Percentiles rank a stretch among this genome's conserved stretches.
phyloP scores from a whole-genome alignment of 2,329 filamentous ascomycete species.

The Thielaviopsis punctulata region DNA sequence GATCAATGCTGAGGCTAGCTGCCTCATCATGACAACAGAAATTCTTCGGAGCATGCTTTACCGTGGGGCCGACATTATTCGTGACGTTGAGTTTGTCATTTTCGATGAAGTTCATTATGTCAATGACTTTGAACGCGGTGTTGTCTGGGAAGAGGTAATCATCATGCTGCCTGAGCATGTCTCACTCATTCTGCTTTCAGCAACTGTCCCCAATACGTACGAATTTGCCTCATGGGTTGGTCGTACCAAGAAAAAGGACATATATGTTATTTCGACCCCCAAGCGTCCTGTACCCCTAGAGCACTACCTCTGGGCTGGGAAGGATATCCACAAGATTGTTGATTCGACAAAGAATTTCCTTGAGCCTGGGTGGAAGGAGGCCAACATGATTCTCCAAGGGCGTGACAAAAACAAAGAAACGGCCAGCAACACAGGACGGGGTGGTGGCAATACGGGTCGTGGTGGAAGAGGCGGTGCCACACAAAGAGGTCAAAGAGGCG shows the following conservation, averaged over 20 bases:
- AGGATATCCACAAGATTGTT: conserved; percentile 86
- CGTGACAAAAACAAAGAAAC: conserved; percentile 45
- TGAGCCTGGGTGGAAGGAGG: conserved; percentile 88
- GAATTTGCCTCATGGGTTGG: conserved; percentile 99
- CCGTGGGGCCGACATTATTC: conserved; percentile 81
- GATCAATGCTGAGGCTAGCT: conserved; percentile 93
- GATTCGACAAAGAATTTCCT: conserved; percentile 82
- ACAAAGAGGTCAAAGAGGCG: conserved; percentile 20
- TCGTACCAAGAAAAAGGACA: conserved; percentile 93
- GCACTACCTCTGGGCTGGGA: conserved; percentile 90
- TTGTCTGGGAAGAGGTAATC: conserved; percentile 99
- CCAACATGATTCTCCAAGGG: conserved; percentile 64
- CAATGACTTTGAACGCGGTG: conserved; percentile 85
- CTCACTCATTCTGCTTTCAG: conserved; percentile 83
- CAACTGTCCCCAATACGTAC: conserved; percentile 91
- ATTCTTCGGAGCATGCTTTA: conserved; percentile 98
- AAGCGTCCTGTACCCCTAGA: conserved; percentile 91
- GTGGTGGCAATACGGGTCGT: conserved; percentile 18
- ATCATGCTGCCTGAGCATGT: conserved; percentile 98
- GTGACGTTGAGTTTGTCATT: conserved; percentile 96
- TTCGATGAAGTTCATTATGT: conserved; percentile 99
- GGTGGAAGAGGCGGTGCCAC: conserved; percentile 9
- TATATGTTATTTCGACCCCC: conserved; percentile 94
- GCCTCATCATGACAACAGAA: conserved; percentile 97
- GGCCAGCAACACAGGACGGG: background rate